Percentiles rank a stretch among this genome's conserved stretches.
phyloP scores from a whole-genome alignment of 1,139 yeast species.

The Suhomyces coccinellae region DNA sequence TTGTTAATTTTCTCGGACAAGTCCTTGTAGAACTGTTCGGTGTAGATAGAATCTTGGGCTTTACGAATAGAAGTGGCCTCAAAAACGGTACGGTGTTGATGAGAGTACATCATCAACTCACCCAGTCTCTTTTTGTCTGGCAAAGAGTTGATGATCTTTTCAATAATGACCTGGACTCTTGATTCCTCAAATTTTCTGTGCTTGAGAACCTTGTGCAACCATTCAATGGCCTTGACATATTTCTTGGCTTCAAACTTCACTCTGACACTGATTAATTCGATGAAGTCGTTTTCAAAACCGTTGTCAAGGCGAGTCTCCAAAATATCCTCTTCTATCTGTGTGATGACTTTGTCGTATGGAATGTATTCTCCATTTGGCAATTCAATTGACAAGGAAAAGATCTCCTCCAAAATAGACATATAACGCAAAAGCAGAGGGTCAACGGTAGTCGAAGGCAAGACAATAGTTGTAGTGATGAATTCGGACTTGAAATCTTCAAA shows the following conservation, averaged over 20 bases:
- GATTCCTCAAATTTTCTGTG: constrained; percentile 69
- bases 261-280: constrained; percentile 62
- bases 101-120: constrained; percentile 64
- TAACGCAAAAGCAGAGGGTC: constrained; percentile 63
- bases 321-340: constrained; percentile 71
- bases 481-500: constrained; percentile 79
- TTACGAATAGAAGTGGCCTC: constrained; percentile 62
- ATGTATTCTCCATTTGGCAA: constrained; percentile 55
- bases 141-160: constrained; percentile 70
- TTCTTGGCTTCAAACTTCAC: constrained; percentile 64
- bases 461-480: constrained; percentile 69
- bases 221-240: constrained; percentile 67
- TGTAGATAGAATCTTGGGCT: constrained; percentile 63
- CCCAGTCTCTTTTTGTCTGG: constrained; percentile 85
- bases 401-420: constrained; percentile 62
- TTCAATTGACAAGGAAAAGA: constrained; percentile 69
- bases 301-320: constrained; percentile 56
- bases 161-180: constrained; percentile 69
- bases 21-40: constrained; percentile 59
- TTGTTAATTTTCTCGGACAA: constrained; percentile 52
- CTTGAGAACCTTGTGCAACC: constrained; percentile 70
- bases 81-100: constrained; percentile 54
- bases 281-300: constrained; percentile 61
- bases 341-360: constrained; percentile 74
- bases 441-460: constrained; percentile 64